Conservation (phyloP, 345 rosid genomes). For the Eucalyptus leucophloia region DNA sequence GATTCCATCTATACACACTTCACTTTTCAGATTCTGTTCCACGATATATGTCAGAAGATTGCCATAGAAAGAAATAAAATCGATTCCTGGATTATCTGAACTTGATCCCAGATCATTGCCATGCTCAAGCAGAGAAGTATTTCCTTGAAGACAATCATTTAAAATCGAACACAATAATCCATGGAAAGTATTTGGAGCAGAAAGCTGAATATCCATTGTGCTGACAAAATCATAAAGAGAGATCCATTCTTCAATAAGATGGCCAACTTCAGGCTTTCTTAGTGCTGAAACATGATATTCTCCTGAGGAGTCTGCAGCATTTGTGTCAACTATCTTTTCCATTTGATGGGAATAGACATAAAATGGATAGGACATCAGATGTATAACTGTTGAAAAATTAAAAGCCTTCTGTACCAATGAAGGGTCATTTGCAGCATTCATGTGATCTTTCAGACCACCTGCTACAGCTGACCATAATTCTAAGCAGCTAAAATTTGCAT, state of each 20-base stretch:
- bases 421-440: slow-evolving; percentile 8
- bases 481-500: slow-evolving; percentile 2
- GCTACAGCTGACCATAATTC: slow-evolving; percentile 28
- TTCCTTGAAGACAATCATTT: slow-evolving; percentile 6
- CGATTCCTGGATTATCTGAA: not conserved
- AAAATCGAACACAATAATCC: slow-evolving; percentile 14
- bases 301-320: not conserved
- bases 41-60: slow-evolving; percentile 16
- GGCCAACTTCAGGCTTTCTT: slow-evolving; percentile 12
- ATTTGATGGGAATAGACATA: not conserved
- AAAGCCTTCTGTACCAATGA: slow-evolving; percentile 1
- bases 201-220: not conserved
- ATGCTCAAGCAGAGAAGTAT: not conserved
- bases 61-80: slow-evolving; percentile 12
- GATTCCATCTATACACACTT: not conserved
- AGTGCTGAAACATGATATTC: not conserved
- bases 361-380: slow-evolving; percentile 37
- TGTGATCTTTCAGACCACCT: slow-evolving; percentile 15
- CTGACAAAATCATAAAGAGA: slow-evolving; percentile 22
- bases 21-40: slow-evolving; percentile 9
- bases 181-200: slow-evolving; percentile 2
- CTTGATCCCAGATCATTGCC: slow-evolving; percentile 2
- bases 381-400: slow-evolving; percentile 1
- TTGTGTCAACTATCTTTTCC: not conserved
- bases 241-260: slow-evolving; percentile 26